A percentile compares a stretch with the other conserved stretches of the same genome.
Conservation (phyloP, 495 filamentous ascomycete species). For the Diplogelasinospora grovesii region DNA sequence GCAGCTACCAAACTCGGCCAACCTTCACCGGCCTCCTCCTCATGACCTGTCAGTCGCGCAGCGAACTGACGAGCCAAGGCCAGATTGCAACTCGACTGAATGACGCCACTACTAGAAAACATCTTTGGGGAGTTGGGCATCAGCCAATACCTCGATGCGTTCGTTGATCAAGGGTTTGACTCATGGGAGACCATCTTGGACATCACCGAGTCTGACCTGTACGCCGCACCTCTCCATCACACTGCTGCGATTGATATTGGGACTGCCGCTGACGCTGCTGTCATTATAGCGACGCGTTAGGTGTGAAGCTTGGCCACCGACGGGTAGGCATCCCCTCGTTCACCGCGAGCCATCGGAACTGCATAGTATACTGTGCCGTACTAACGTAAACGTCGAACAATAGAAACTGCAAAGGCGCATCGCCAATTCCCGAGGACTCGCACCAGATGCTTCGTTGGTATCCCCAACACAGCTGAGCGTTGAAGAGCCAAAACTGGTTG, state of each 20-base stretch:
- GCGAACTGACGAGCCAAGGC: constrained; percentile 3
- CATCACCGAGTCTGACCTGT: constrained; percentile 76
- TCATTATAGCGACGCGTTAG: constrained; percentile 50
- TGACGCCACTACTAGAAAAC: constrained; percentile 42
- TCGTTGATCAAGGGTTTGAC: constrained; percentile 72
- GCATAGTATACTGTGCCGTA: background rate
- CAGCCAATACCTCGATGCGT: constrained; percentile 60
- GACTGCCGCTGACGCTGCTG: constrained; percentile 8
- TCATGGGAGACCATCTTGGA: constrained; percentile 74
- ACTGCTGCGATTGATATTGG: background rate
- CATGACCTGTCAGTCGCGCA: constrained; percentile 5
- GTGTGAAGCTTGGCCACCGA: constrained; percentile 72
- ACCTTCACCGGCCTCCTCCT: background rate
- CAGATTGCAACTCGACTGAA: constrained; percentile 13
- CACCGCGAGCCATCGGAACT: background rate
- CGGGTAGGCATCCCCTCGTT: constrained; percentile 45
- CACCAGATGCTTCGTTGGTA: constrained; percentile 38
- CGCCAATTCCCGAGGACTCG: constrained; percentile 51
- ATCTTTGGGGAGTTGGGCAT: constrained; percentile 67
- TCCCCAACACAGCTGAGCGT: constrained; percentile 31
- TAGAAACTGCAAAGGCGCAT: constrained; percentile 49
- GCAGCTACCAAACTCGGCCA: no score
- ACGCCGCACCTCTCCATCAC: no score
- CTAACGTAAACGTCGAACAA: background rate
- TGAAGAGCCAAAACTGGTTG: constrained; percentile 28